Percentiles rank a stretch among this genome's conserved stretches.
These are phyloP conservation scores for Colletotrichum caudatum DNA, from an alignment of 2,329 filamentous ascomycete species.

Conservation along the genomic window DNA sequence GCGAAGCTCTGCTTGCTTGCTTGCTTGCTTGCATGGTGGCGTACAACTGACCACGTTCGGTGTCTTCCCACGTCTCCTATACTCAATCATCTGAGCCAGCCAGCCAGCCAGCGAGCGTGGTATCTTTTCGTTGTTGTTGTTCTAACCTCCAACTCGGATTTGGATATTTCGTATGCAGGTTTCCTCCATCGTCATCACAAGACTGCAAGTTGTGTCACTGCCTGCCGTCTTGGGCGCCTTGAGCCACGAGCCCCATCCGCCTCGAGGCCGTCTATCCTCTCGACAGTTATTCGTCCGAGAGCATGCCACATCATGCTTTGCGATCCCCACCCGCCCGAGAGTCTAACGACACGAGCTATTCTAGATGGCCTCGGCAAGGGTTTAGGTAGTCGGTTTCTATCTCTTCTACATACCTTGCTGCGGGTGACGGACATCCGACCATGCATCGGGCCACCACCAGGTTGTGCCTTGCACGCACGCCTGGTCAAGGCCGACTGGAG, in stretches of 20 bases:
- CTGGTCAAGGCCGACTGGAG: slow-evolving; percentile 22
- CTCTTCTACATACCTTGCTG: slow-evolving; percentile 14
- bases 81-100: not conserved
- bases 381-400: slow-evolving; percentile 3
- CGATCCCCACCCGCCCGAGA: slow-evolving; percentile 2
- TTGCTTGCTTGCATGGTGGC: slow-evolving; percentile 36
- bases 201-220: slow-evolving; percentile 10
- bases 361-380: slow-evolving; percentile 26
- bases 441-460: slow-evolving; percentile 24
- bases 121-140: not conserved
- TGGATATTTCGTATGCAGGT: not conserved
- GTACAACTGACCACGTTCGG: not conserved
- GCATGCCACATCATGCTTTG: slow-evolving; percentile 7
- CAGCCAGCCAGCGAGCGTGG: not conserved
- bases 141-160: not conserved
- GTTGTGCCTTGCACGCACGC: slow-evolving; percentile 28
- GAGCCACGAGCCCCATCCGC: not conserved
- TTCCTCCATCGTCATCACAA: slow-evolving; percentile 3
- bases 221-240: slow-evolving; percentile 17
- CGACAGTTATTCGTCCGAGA: slow-evolving; percentile 23
- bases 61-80: not conserved
- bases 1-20: slow-evolving; percentile 32
- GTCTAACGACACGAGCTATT: slow-evolving; percentile 14
- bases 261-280: slow-evolving; percentile 12
- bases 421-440: slow-evolving; percentile 37